Base-by-base conservation (phyloP, 1,139 yeast species). In the Saccharomyces hybrid region DNA sequence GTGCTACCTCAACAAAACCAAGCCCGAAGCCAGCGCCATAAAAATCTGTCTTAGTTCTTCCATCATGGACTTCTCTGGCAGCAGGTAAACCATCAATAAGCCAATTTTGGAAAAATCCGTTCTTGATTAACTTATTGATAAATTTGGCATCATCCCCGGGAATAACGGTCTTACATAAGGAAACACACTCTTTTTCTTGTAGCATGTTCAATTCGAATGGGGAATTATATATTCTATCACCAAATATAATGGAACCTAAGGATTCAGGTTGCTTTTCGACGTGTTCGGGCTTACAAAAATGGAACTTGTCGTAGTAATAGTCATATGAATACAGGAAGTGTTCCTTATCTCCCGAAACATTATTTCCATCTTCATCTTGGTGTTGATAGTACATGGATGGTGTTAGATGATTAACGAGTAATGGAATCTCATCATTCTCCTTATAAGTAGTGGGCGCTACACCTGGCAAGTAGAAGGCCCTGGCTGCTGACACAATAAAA, bases 31-130 rank as follows among this genome's bases (percentile, higher is more conserved):
- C 97, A 4, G 88, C 78, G 27, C 89, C 85, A 69, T 86, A 88
- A 68, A 84, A 87, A 44, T 78, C 75, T 9, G 81, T 64, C 24
- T 79, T 66, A 12, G 88, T 83, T 63, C 80, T 79, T 52, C 66
- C 66, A 68, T 85, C 90, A 50, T 76, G 56, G 38, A 82, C 73
- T 53, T 71, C 69, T 64, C 79, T 79, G 2, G 96, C 96, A 19
- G 93, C 96, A 19, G 99, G 99, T 62, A 93, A 79, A 1, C 98
- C 97, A 71, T 93, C 99, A 58, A 93, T 76, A 55, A 91, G 77
- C 99, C 98, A 93, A 69, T 93, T 91, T 71, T 88, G 88, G 67
- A 79, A 81, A 70, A 88, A 93, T 5, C 93, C 91, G 51, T 91
- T 89, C 61, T 83, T 78, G 61, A 93, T 86, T 66, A 87, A 80